Evolutionary conservation across 257 asterid genomes (phyloP).

Genomic region (Scutellaria baicalensis): DNA sequence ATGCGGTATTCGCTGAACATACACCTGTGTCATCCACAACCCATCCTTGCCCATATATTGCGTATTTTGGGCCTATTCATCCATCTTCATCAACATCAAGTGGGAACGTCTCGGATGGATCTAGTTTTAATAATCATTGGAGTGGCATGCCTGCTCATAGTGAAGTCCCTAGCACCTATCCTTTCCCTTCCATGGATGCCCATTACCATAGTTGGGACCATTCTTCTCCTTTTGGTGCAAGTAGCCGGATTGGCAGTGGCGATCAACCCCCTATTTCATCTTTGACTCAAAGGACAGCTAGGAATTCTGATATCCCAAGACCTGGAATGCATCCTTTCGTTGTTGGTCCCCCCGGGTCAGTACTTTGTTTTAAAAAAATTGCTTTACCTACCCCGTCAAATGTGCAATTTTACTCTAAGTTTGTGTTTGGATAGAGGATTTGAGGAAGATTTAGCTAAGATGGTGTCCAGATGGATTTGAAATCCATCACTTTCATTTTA

Average conservation of each 20-base stretch:
- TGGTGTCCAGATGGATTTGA: too few species aligned
- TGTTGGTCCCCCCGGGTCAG: constrained; percentile 66
- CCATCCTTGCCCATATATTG: constrained; percentile 75
- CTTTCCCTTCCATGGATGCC: constrained; percentile 58
- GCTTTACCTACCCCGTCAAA: too few species aligned
- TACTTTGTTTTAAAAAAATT: neutral
- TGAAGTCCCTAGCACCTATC: constrained; percentile 57
- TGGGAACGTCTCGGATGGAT: constrained; percentile 55
- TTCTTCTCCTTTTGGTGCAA: constrained; percentile 41
- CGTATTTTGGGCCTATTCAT: constrained; percentile 74
- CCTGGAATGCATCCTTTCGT: constrained; percentile 68
- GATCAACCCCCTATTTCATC: constrained; percentile 53
- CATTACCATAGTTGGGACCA: constrained; percentile 63
- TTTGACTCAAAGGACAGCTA: constrained; percentile 48
- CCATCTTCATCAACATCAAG: constrained; percentile 66
- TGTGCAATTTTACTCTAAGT: too few species aligned
- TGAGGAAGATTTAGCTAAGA: too few species aligned
- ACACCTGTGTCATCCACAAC: constrained; percentile 60
- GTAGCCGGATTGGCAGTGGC: constrained; percentile 45
- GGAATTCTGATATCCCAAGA: constrained; percentile 64
- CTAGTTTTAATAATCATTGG: constrained; percentile 66
- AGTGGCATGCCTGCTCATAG: constrained; percentile 48
- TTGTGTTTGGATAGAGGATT: too few species aligned
- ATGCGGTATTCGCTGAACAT: constrained; percentile 59
- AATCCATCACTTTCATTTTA: too few species aligned